phyloP scores from a whole-genome alignment of 345 rosid species.

The Salix suchowensis region DNA sequence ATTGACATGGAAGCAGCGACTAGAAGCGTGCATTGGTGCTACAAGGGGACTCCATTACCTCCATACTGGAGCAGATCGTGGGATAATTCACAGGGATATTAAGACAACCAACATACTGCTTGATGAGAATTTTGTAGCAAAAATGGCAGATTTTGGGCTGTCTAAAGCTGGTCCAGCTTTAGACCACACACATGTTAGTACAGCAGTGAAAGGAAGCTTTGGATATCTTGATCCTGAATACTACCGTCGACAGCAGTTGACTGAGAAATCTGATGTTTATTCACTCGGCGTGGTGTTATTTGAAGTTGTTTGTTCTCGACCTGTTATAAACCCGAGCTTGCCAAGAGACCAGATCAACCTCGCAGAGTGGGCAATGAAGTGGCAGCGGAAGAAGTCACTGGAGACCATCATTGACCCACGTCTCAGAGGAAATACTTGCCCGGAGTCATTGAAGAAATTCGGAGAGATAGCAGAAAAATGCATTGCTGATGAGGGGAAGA shows the following conservation, averaged over 20 bases:
- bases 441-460: constrained; percentile 67
- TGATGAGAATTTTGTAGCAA: constrained; percentile 70
- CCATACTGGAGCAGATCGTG: constrained; percentile 81
- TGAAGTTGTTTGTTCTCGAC: constrained; percentile 80
- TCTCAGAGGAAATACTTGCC: constrained; percentile 47
- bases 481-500: constrained; percentile 74
- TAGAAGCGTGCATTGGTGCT: constrained; percentile 79
- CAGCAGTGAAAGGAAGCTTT: constrained; percentile 91
- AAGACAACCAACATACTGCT: constrained; percentile 83
- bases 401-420: constrained; percentile 60
- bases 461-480: constrained; percentile 94
- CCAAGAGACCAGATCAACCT: constrained; percentile 94
- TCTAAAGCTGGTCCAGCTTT: constrained; percentile 82
- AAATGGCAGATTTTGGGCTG: constrained; percentile 90
- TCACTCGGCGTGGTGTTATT: constrained; percentile 84
- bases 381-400: constrained; percentile 67
- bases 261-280: constrained; percentile 90
- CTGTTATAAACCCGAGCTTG: constrained; percentile 80
- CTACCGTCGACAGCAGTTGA: constrained; percentile 72
- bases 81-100: constrained; percentile 86
- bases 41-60: constrained; percentile 90
- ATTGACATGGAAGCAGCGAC: constrained; percentile 74
- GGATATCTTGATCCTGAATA: constrained; percentile 92
- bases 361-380: constrained; percentile 84
- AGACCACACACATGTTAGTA: constrained; percentile 90